Percentiles rank a stretch among this genome's conserved stretches.
phyloP scores from a whole-genome alignment of 768 basidiomycete species.

The Chiua virens region DNA sequence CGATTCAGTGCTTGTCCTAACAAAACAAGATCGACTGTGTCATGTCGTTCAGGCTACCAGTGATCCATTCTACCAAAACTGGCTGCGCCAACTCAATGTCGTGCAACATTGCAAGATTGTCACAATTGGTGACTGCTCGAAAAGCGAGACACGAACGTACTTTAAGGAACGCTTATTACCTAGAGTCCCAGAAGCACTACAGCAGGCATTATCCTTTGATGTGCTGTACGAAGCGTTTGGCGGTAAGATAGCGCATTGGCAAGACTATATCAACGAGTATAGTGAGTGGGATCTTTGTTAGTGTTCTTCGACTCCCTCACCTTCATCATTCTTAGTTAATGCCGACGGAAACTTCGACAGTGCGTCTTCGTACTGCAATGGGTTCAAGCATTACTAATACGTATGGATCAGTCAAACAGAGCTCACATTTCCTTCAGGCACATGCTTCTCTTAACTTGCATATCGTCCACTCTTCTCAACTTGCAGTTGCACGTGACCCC shows the following conservation, averaged over 20 bases:
- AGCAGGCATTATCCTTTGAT: constrained; percentile 62
- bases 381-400: constrained; percentile 6
- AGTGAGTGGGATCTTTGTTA: constrained; percentile 34
- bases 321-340: constrained; percentile 52
- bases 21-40: constrained; percentile 84
- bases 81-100: constrained; percentile 76
- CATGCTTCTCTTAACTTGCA: constrained; percentile 82
- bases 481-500: constrained; percentile 38
- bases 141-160: constrained; percentile 64
- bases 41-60: constrained; percentile 83
- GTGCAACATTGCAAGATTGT: constrained; percentile 87
- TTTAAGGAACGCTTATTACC: constrained; percentile 65
- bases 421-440: constrained; percentile 84
- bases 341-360: constrained; percentile 70
- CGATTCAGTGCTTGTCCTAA: constrained; percentile 83
- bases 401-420: constrained; percentile 59
- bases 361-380: constrained; percentile 35
- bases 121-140: constrained; percentile 78
- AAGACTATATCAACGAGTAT: constrained; percentile 77
- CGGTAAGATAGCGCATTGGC: constrained; percentile 81
- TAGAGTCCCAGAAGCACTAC: constrained; percentile 65
- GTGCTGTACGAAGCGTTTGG: constrained; percentile 76
- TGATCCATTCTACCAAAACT: constrained; percentile 83
- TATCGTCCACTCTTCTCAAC: constrained; percentile 80
- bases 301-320: neutral